Evolutionary conservation across 495 filamentous ascomycete genomes (phyloP).

Genomic region (Tuber magnatum): DNA sequence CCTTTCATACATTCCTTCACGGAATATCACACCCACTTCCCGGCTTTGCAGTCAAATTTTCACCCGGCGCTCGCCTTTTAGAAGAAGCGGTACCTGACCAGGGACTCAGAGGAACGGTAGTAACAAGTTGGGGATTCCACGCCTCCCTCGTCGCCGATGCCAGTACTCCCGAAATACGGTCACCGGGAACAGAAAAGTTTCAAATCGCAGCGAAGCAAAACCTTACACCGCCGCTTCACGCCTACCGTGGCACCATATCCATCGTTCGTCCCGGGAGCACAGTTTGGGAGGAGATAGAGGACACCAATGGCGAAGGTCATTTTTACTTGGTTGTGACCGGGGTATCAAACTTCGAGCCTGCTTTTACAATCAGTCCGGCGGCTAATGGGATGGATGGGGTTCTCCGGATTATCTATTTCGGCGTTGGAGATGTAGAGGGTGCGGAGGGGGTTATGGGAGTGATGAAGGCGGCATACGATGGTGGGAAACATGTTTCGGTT

Average conservation of each 20-base stretch:
- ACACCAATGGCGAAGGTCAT: conserved; percentile 44
- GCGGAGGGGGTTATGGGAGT: conserved; percentile 62
- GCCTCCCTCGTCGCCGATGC: conserved; percentile 79
- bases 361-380: conserved; percentile 68
- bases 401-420: conserved; percentile 66
- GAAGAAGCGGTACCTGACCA: conserved; percentile 20
- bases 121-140: conserved; percentile 81
- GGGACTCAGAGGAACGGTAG: conserved; percentile 66
- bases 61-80: conserved; percentile 50
- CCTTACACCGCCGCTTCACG: conserved; percentile 59
- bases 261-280: neutral
- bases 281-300: conserved; percentile 8
- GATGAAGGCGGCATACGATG: conserved; percentile 67
- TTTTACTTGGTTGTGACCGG: conserved; percentile 69
- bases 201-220: conserved; percentile 71
- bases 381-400: conserved; percentile 58
- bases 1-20: conserved; percentile 54
- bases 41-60: conserved; percentile 58
- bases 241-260: conserved; percentile 57
- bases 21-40: conserved; percentile 48
- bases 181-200: conserved; percentile 67
- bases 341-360: conserved; percentile 71
- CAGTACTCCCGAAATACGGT: conserved; percentile 69
- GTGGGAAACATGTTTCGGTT: conserved; percentile 62
- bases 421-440: conserved; percentile 47